Conservation (phyloP, 1,284 basidiomycete genomes). For the Leccinum proximum region DNA sequence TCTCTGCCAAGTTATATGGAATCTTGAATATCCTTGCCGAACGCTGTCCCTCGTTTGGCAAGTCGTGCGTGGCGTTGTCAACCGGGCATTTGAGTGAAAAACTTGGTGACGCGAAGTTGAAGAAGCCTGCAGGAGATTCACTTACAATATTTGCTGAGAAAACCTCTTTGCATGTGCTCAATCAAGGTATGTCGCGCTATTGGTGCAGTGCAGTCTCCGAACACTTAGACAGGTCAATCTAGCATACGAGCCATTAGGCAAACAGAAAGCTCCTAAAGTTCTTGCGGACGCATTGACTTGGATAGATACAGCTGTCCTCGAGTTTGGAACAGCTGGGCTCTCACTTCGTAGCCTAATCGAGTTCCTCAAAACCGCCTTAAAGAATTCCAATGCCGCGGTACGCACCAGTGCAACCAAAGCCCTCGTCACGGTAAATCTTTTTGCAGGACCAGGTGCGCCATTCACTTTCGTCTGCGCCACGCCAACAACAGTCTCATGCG, state of each 20-base stretch:
- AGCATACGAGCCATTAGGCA: constrained; percentile 91
- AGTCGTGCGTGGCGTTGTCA: constrained; percentile 82
- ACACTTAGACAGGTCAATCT: constrained; percentile 16
- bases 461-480: constrained; percentile 11
- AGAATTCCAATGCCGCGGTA: constrained; percentile 94
- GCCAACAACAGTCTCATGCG: constrained; percentile 3
- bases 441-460: constrained; percentile 81
- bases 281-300: constrained; percentile 90
- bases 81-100: constrained; percentile 93
- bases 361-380: constrained; percentile 84
- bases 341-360: constrained; percentile 87
- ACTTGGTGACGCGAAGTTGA: constrained; percentile 95
- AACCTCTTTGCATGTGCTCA: constrained; percentile 90
- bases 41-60: constrained; percentile 79
- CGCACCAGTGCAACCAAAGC: constrained; percentile 95
- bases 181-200: constrained; percentile 64
- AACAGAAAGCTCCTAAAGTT: constrained; percentile 97
- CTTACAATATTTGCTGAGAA: constrained; percentile 86
- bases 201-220: constrained; percentile 7
- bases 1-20: constrained; percentile 84
- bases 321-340: constrained; percentile 91
- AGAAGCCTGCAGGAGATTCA: constrained; percentile 95
- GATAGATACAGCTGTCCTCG: constrained; percentile 87
- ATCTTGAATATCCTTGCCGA: constrained; percentile 77
- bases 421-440: constrained; percentile 89